Evolutionary conservation across 495 filamentous ascomycete species (phyloP), one percentile per base, ranked within the genome.

Genomic region (Penicillium ucsense): DNA sequence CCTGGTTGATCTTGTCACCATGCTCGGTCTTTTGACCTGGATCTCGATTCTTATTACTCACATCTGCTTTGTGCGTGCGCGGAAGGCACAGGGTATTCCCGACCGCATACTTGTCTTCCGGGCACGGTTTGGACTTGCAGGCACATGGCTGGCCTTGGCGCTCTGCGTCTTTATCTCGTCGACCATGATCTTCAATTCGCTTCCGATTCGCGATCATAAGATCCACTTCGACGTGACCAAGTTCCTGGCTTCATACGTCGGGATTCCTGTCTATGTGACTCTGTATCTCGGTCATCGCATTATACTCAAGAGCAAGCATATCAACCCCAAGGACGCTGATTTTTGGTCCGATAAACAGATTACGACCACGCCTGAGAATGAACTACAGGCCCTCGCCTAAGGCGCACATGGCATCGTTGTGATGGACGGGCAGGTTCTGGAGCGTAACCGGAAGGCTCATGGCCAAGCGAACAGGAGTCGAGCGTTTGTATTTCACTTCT

Each of bases 11-110:
- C 69, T 90, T 38, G 81, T 81, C 29, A 86, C 85, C 6, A 84
- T 89, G 62, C 84, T 87, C 50, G 84, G 85, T 29, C 69, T 89
- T 7, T 44, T 76, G 11, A 66, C 66, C 4, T 76, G 87, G 86
- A 80, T 89, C 38, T 88, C 84, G 0, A 85, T 92, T 45, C 76
- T 92, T 2, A 69, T 88, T 36, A 81, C 83, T 4, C 88, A 94
- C 63, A 81, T 94, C 48, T 80, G 66, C 54, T 94, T 92, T 57
- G 73, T 86, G 31, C 73, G 74, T 4, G 87, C 81, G 3, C 81
- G 86, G 45, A 75, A 68, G 51, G 84, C 77, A 1, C 86, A 90
- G 64, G 73, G 73, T 35, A 66, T 91, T n/a, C 64, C 74, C 0
- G 68, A 86, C 52, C 63, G 70, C 1, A 62, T 68, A 41, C 71